phyloP scores from a whole-genome alignment of 345 rosid genomes.

The Mallotus nudiflorus region DNA sequence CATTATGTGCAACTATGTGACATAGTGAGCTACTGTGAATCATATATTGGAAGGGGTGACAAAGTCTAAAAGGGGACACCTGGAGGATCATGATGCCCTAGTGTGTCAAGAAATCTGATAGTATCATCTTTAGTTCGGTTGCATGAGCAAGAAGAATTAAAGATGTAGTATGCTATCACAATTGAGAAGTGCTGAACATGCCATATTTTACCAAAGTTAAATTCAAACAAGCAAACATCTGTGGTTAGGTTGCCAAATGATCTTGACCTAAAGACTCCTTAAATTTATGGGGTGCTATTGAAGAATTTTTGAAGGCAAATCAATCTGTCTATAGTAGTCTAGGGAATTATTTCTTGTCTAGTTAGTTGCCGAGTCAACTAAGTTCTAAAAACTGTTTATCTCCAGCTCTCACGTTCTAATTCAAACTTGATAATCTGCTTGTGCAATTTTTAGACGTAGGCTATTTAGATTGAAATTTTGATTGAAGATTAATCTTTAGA shows the following conservation, averaged over 20 bases:
- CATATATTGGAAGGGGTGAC: neutral
- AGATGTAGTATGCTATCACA: neutral
- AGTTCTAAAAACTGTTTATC: too few relatives aligned
- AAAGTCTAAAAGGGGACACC: neutral
- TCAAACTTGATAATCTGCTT: constrained; percentile 2
- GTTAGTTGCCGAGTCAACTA: neutral
- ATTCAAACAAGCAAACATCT: neutral
- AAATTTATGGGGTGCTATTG: neutral
- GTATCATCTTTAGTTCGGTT: neutral
- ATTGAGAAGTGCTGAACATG: neutral
- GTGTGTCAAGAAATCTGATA: neutral
- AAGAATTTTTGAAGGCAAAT: neutral
- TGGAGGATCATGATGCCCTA: neutral
- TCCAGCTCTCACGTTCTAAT: too few relatives aligned
- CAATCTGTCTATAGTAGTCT: neutral
- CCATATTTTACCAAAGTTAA: neutral
- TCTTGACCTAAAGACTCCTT: neutral
- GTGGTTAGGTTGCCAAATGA: neutral
- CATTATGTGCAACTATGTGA: neutral
- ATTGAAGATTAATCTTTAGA: neutral
- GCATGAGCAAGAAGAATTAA: neutral
- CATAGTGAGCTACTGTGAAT: neutral
- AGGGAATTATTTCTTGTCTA: neutral
- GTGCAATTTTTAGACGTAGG: too few relatives aligned
- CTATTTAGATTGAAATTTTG: neutral